These are phyloP conservation scores for Xylaria cubensis DNA, from an alignment of 495 filamentous ascomycete species.

Conservation along the genomic window DNA sequence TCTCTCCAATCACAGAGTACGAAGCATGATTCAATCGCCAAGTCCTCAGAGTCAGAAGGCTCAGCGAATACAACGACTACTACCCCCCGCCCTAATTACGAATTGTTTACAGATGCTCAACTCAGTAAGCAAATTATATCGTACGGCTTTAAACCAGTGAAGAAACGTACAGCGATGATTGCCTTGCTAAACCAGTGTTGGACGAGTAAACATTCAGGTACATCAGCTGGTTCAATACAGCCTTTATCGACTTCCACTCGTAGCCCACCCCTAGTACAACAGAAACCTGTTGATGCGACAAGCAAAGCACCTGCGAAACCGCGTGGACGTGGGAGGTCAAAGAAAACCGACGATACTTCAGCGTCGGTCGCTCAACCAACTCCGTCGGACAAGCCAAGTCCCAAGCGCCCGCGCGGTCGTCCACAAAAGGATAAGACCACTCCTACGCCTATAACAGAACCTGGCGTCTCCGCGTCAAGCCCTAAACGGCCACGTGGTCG, in stretches of 20 bases:
- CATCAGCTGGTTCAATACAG: slow-evolving; percentile 19
- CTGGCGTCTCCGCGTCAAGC: slow-evolving; percentile 27
- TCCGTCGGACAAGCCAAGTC: neutral
- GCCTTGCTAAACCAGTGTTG: slow-evolving; percentile 76
- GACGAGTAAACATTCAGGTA: slow-evolving; percentile 53
- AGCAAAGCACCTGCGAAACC: slow-evolving; percentile 38
- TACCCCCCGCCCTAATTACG: slow-evolving; percentile 63
- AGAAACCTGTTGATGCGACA: slow-evolving; percentile 5
- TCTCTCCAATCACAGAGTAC: slow-evolving; percentile 24
- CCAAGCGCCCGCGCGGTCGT: slow-evolving; percentile 29
- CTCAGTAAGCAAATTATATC: slow-evolving; percentile 66
- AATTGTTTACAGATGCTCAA: slow-evolving; percentile 66
- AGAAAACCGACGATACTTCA: slow-evolving; percentile 37
- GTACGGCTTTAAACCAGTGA: slow-evolving; percentile 80
- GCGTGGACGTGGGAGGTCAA: slow-evolving; percentile 50
- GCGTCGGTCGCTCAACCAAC: slow-evolving; percentile 22
- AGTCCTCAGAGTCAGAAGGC: slow-evolving; percentile 7
- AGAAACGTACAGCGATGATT: slow-evolving; percentile 73
- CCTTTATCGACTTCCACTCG: slow-evolving; percentile 36
- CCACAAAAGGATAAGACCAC: slow-evolving; percentile 31
- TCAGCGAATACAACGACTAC: slow-evolving; percentile 32
- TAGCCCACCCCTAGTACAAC: slow-evolving; percentile 21
- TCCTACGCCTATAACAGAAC: slow-evolving; percentile 17
- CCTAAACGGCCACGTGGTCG: slow-evolving; percentile 32
- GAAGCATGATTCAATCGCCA: slow-evolving; percentile 29